A percentile compares a stretch with the other conserved stretches of the same genome.
These are phyloP conservation scores for Pogostemon cablin DNA, from an alignment of 257 asterid genomes.

Conservation along the genomic window DNA sequence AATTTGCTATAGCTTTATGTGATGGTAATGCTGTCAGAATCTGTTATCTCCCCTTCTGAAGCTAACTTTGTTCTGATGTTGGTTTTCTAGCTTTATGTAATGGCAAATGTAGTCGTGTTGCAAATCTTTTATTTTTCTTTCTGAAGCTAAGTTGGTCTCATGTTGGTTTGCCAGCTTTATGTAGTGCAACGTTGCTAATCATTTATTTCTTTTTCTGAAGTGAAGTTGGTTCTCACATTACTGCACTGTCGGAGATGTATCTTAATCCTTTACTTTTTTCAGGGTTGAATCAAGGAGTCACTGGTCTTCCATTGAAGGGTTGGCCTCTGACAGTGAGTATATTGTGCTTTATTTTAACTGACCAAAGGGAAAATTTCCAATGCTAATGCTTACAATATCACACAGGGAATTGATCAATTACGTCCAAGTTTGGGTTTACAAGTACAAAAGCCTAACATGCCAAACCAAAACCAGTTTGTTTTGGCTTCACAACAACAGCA, in stretches of 20 bases:
- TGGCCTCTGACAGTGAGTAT: conserved; percentile 97
- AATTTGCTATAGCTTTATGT: conserved; percentile 2
- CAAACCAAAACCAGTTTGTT: conserved; percentile 77
- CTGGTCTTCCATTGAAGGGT: conserved; percentile 94
- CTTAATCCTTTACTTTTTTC: conserved; percentile 36
- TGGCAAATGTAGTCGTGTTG: conserved; percentile 11
- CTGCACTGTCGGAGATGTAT: conserved; percentile 13
- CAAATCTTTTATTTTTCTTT: not conserved
- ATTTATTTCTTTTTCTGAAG: conserved; percentile 12
- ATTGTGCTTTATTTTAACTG: conserved; percentile 30
- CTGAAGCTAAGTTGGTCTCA: conserved; percentile 12
- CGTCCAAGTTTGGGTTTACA: conserved; percentile 90
- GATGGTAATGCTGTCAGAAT: not conserved
- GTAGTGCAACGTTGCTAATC: not conserved
- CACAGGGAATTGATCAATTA: conserved; percentile 92
- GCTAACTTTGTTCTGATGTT: not conserved
- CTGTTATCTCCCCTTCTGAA: not conserved
- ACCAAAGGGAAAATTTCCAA: conserved; percentile 16
- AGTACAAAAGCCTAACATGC: conserved; percentile 86
- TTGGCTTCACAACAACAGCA: conserved; percentile 96
- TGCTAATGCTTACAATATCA: conserved; percentile 33
- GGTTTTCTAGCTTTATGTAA: conserved; percentile 1
- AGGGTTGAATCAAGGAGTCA: conserved; percentile 92
- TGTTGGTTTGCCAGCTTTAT: conserved; percentile 8
- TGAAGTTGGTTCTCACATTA: conserved; percentile 10